A percentile compares a stretch with the other conserved stretches of the same genome.
Conservation (phyloP, 192 early-diverging fungal genomes). For the Allomyces macrogynus region DNA sequence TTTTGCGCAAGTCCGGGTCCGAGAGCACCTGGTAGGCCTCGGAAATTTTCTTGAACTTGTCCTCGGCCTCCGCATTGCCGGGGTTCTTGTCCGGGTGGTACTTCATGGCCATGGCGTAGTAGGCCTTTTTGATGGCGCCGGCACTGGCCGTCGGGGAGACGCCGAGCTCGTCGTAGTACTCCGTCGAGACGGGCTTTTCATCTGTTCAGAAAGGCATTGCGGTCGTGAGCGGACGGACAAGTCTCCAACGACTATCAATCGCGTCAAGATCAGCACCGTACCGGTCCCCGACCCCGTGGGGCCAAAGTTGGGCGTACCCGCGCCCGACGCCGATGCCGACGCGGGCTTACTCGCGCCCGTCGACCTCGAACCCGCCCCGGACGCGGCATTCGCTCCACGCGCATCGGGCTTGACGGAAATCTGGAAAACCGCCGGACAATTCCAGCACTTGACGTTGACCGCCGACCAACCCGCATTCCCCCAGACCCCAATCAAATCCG, state of each 20-base stretch:
- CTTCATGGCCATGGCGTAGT: conserved; percentile 59
- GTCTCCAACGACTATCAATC: not conserved
- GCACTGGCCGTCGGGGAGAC: conserved; percentile 52
- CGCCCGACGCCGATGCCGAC: conserved; percentile 6
- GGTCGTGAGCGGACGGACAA: not conserved
- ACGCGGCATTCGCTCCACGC: conserved; percentile 1
- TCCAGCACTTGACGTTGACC: conserved; percentile 31
- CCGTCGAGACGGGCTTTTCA: conserved; percentile 55
- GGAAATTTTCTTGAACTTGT: conserved; percentile 42
- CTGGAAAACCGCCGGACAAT: conserved; percentile 21
- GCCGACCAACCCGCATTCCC: no score
- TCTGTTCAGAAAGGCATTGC: conserved; percentile 13
- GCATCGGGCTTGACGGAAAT: conserved; percentile 17
- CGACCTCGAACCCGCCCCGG: conserved; percentile 10
- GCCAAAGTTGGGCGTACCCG: conserved; percentile 10
- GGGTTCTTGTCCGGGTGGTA: conserved; percentile 81
- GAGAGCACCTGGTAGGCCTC: conserved; percentile 94
- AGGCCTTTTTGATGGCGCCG: conserved; percentile 81
- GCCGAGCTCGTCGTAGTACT: conserved; percentile 77
- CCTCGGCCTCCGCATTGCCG: conserved; percentile 43
- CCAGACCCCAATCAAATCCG: no score
- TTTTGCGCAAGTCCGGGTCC: conserved; percentile 64
- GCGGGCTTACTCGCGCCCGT: conserved; percentile 4
- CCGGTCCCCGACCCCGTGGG: not conserved
- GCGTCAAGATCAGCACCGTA: not conserved